These are phyloP conservation scores for Juglanconis sp. DNA, from an alignment of 2,329 filamentous ascomycete species.

Conservation along the genomic window DNA sequence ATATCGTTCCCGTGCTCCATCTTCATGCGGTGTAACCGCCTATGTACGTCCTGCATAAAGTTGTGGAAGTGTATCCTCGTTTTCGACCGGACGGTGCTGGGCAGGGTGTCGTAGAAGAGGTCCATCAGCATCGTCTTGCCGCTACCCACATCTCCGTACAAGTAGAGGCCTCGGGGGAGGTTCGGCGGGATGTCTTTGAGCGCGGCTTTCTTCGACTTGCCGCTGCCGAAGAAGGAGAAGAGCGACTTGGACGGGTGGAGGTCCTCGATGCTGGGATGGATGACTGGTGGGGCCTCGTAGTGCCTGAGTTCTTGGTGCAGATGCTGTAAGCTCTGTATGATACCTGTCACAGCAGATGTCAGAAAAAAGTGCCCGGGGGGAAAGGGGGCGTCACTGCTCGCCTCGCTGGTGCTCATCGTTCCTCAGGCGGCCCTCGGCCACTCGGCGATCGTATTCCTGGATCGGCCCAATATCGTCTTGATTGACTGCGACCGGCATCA, in stretches of 20 bases:
- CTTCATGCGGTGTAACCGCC: conserved; percentile 84
- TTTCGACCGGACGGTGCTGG: conserved; percentile 73
- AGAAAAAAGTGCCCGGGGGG: conserved; percentile 7
- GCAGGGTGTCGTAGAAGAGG: conserved; percentile 91
- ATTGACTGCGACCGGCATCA: conserved; percentile 21
- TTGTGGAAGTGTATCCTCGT: conserved; percentile 98
- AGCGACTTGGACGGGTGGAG: conserved; percentile 56
- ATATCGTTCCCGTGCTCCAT: conserved; percentile 84
- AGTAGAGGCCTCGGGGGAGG: conserved; percentile 84
- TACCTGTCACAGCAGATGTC: conserved; percentile 49
- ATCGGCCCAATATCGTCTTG: conserved; percentile 63
- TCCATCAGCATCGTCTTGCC: conserved; percentile 99
- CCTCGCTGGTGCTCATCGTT: conserved; percentile 91
- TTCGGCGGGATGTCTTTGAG: conserved; percentile 61
- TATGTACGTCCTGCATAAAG: conserved; percentile 98
- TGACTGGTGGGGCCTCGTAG: conserved; percentile 71
- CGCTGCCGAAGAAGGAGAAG: conserved; percentile 61
- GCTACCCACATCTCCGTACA: conserved; percentile 94
- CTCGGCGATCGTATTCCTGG: conserved; percentile 81
- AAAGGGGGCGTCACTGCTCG: conserved; percentile 33
- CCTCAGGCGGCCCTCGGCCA: conserved; percentile 67
- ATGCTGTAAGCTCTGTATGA: conserved; percentile 85
- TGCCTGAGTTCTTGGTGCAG: conserved; percentile 76
- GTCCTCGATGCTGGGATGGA: conserved; percentile 74
- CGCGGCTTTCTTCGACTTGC: conserved; percentile 35